phyloP scores from a whole-genome alignment of 306 rosid species.

The Vigna mungo region DNA sequence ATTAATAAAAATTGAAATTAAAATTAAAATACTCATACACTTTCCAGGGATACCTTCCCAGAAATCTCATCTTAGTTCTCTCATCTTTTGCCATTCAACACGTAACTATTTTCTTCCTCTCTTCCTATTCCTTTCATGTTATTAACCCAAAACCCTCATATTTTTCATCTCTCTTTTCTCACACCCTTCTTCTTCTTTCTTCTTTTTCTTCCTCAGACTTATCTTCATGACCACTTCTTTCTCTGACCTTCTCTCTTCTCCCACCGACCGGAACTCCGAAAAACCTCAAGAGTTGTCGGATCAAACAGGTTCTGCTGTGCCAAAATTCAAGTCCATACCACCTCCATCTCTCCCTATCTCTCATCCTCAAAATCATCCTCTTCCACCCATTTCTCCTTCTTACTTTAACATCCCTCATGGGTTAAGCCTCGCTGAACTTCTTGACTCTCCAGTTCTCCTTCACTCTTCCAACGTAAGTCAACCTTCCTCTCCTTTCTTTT shows the following conservation, averaged over 20 bases:
- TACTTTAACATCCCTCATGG: slow-evolving; percentile 80
- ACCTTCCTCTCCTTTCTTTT: neutral
- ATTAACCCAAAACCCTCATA: neutral
- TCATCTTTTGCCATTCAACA: slow-evolving; percentile 33
- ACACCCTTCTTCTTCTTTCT: neutral
- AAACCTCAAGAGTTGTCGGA: slow-evolving; percentile 55
- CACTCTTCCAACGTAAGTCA: slow-evolving; percentile 67
- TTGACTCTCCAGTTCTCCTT: slow-evolving; percentile 92
- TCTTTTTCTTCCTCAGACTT: neutral
- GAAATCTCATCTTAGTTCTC: slow-evolving; percentile 42
- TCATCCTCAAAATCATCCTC: neutral
- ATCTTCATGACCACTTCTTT: slow-evolving; percentile 69
- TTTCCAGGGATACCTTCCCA: slow-evolving; percentile 48
- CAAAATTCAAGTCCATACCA: slow-evolving; percentile 80
- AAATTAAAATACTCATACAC: neutral
- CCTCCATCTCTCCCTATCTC: slow-evolving; percentile 90
- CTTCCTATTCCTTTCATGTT: neutral
- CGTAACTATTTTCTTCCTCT: slow-evolving; percentile 54
- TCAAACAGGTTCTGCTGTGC: slow-evolving; percentile 63
- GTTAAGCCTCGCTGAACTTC: slow-evolving; percentile 82
- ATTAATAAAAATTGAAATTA: neutral
- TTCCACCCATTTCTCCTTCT: slow-evolving; percentile 62
- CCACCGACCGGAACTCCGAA: slow-evolving; percentile 35
- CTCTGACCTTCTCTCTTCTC: slow-evolving; percentile 71
- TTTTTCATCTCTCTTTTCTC: neutral